Conservation (phyloP, 345 rosid species). For the Ceriops zippeliana region DNA sequence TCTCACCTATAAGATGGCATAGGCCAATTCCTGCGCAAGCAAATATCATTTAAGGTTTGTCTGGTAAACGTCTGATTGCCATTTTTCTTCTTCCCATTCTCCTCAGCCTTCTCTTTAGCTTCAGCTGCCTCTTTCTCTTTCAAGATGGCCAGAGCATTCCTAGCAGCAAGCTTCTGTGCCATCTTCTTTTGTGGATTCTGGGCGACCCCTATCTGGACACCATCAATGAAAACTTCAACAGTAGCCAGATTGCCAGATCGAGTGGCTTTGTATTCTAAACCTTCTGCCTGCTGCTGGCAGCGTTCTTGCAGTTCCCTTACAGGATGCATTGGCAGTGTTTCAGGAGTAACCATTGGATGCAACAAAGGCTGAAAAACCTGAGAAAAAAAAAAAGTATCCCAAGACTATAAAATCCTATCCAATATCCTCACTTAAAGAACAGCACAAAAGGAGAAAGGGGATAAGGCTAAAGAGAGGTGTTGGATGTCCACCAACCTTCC, state of each 20-base stretch:
- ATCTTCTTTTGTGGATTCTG: slow-evolving; percentile 97
- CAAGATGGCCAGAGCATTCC: slow-evolving; percentile 80
- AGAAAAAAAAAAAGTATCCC: neutral
- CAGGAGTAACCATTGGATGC: slow-evolving; percentile 98
- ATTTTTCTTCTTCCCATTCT: slow-evolving; percentile 60
- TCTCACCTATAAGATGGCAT: slow-evolving; percentile 86
- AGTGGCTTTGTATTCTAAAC: slow-evolving; percentile 84
- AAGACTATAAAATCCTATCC: neutral
- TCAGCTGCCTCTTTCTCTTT: slow-evolving; percentile 77
- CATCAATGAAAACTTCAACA: slow-evolving; percentile 93
- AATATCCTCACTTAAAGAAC: neutral
- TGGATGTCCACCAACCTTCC: slow-evolving; percentile 57
- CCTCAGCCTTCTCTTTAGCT: slow-evolving; percentile 46
- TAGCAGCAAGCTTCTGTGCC: slow-evolving; percentile 99
- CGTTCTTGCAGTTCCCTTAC: slow-evolving; percentile 99
- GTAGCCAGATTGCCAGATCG: slow-evolving; percentile 87
- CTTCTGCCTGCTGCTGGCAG: slow-evolving; percentile 98
- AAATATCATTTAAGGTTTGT: slow-evolving; percentile 88
- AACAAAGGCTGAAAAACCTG: slow-evolving; percentile 94
- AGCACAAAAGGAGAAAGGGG: neutral
- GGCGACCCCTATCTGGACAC: slow-evolving; percentile 83
- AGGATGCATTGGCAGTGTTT: slow-evolving; percentile 98
- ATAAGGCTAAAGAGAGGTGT: neutral
- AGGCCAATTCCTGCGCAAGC: slow-evolving; percentile 95
- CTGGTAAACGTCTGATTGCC: slow-evolving; percentile 89